phyloP scores from a whole-genome alignment of 495 filamentous ascomycete species.

The Tuber aestivum region DNA sequence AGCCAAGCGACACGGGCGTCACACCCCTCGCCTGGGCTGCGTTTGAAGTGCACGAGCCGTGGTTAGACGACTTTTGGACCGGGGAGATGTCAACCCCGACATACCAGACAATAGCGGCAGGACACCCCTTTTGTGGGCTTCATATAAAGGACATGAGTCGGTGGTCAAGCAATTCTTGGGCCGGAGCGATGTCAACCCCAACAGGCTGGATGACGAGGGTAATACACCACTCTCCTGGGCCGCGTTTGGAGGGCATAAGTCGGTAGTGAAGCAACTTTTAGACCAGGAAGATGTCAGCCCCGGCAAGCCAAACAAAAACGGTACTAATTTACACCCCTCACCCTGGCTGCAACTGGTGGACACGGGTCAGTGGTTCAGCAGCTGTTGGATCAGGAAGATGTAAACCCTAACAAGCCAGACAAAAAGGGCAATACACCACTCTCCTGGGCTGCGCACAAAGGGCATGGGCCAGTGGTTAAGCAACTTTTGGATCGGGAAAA shows the following conservation, averaged over 20 bases:
- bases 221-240: conserved; percentile 38
- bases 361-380: conserved; percentile 34
- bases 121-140: too few relatives aligned
- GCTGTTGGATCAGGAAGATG: conserved; percentile 29
- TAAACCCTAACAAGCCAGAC: conserved; percentile 26
- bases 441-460: conserved; percentile 43
- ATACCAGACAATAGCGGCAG: too few relatives aligned
- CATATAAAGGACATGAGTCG: background rate
- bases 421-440: conserved; percentile 43
- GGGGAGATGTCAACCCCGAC: too few relatives aligned
- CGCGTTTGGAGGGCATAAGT: conserved; percentile 36
- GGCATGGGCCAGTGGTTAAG: conserved; percentile 44
- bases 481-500: conserved; percentile 11
- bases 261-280: conserved; percentile 39
- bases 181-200: conserved; percentile 36
- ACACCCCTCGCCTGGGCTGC: too few relatives aligned
- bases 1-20: too few relatives aligned
- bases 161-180: conserved; percentile 25
- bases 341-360: conserved; percentile 38
- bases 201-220: conserved; percentile 8
- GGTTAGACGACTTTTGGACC: too few relatives aligned
- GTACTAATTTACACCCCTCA: conserved; percentile 41
- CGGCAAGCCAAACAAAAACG: conserved; percentile 15
- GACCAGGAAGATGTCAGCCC: conserved; percentile 8
- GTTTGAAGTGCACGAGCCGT: too few relatives aligned